Evolutionary conservation across 78 protist genomes (phyloP).

Genomic region (Polysphondylium violaceum): DNA sequence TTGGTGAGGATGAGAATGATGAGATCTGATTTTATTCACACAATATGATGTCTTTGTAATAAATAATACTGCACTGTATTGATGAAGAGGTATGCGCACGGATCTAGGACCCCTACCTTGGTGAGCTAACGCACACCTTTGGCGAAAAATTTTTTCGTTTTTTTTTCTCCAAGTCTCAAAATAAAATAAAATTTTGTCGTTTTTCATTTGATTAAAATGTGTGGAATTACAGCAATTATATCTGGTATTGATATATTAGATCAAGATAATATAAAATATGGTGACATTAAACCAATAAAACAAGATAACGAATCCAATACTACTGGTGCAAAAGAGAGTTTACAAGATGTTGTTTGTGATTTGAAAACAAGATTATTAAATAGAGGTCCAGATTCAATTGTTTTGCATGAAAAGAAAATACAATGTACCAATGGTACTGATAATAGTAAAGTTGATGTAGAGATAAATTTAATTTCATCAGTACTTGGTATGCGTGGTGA

Average conservation of each 20-base stretch:
- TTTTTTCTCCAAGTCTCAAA: neutral
- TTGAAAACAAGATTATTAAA: constrained; percentile 9
- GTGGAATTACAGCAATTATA: constrained; percentile 52
- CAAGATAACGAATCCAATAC: neutral
- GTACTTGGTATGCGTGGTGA: constrained; percentile 45
- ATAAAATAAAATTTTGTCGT: neutral
- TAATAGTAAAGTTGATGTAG: neutral
- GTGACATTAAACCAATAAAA: neutral
- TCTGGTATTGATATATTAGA: constrained; percentile 25
- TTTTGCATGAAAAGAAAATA: neutral
- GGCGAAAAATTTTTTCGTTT: neutral
- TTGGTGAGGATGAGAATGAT: too few relatives aligned
- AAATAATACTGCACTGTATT: too few relatives aligned
- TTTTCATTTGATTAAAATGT: constrained; percentile 1
- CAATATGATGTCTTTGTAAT: too few relatives aligned
- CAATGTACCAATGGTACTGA: neutral
- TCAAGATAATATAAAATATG: neutral
- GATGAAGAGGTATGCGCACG: too few relatives aligned
- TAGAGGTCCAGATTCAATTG: constrained; percentile 62
- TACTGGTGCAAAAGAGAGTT: neutral
- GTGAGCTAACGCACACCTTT: neutral
- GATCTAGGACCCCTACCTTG: neutral
- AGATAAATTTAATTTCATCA: constrained; percentile 16
- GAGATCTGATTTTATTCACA: too few relatives aligned
- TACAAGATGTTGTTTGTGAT: neutral